A percentile compares a stretch with the other conserved stretches of the same genome.
Evolutionary conservation across 164 flowering plant species (phyloP).

Genomic region (Hamamelis virginiana): DNA sequence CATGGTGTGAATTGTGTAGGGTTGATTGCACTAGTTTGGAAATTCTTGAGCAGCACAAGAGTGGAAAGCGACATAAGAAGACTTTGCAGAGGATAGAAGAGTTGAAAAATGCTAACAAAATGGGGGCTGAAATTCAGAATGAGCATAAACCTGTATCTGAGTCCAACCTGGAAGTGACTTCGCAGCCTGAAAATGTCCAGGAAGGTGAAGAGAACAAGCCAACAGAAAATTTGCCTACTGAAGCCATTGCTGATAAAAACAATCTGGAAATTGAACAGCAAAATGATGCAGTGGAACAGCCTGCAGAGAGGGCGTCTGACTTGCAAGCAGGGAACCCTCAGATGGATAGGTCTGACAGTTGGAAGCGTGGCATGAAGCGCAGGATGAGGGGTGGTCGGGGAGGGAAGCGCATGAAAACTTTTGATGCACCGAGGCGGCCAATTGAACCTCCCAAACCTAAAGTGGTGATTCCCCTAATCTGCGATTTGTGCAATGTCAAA

Average conservation of each 20-base stretch:
- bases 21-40: slow-evolving; percentile 61
- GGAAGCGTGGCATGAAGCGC: slow-evolving; percentile 19
- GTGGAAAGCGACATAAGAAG: slow-evolving; percentile 63
- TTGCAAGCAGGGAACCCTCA: slow-evolving; percentile 9
- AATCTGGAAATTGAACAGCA: slow-evolving; percentile 18
- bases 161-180: slow-evolving; percentile 12
- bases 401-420: slow-evolving; percentile 20
- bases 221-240: slow-evolving; percentile 15
- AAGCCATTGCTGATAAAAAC: background rate
- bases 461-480: slow-evolving; percentile 38
- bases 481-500: slow-evolving; percentile 60
- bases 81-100: slow-evolving; percentile 36
- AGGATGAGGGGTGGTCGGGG: slow-evolving; percentile 25
- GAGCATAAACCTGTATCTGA: slow-evolving; percentile 11
- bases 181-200: slow-evolving; percentile 10
- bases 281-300: slow-evolving; percentile 11
- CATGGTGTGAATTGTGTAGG: slow-evolving; percentile 68
- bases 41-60: slow-evolving; percentile 59
- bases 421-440: slow-evolving; percentile 23
- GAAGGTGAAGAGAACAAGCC: slow-evolving; percentile 2
- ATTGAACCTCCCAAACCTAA: slow-evolving; percentile 41
- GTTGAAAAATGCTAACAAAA: slow-evolving; percentile 27
- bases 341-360: slow-evolving; percentile 17
- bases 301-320: slow-evolving; percentile 11
- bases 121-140: slow-evolving; percentile 7